phyloP scores from a whole-genome alignment of 2,329 filamentous ascomycete genomes.

The Blastomyces parvus region DNA sequence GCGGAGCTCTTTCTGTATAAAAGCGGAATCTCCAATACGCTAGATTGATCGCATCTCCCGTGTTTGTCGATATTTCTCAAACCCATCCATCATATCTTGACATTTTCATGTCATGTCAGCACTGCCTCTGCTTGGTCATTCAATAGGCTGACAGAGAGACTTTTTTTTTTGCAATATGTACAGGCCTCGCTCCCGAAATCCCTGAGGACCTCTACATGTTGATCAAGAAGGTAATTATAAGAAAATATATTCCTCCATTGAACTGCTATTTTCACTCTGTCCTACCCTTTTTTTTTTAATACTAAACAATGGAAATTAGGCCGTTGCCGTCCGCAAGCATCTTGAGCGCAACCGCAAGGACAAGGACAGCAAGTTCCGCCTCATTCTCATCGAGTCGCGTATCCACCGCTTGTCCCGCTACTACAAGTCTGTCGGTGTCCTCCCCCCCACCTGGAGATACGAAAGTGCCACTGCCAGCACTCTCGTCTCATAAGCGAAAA shows the following conservation, averaged over 20 bases:
- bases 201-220: slow-evolving; percentile 99
- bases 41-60: not conserved
- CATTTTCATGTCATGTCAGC: slow-evolving; percentile 9
- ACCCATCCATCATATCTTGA: not conserved
- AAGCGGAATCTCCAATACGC: not conserved
- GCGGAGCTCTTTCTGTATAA: not conserved
- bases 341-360: slow-evolving; percentile 99
- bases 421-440: slow-evolving; percentile 90
- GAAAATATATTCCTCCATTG: not conserved
- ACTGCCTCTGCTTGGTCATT: slow-evolving; percentile 76
- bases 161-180: slow-evolving; percentile 40
- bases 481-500: slow-evolving; percentile 66
- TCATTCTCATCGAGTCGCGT: slow-evolving; percentile 99
- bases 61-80: not conserved
- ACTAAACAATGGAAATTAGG: slow-evolving; percentile 41
- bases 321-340: slow-evolving; percentile 98
- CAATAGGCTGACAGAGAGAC: slow-evolving; percentile 81
- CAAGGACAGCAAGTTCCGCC: slow-evolving; percentile 99
- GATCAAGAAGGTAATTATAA: slow-evolving; percentile 85
- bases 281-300: not conserved
- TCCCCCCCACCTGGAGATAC: slow-evolving; percentile 95
- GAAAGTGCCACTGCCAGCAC: slow-evolving; percentile 95
- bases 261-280: not conserved
- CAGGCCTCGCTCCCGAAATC: slow-evolving; percentile 96
- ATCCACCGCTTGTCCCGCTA: slow-evolving; percentile 99